A percentile compares a stretch with the other conserved stretches of the same genome.
These are phyloP conservation scores for Hibiscus syriacus DNA, from an alignment of 345 rosid genomes.

Conservation along the genomic window DNA sequence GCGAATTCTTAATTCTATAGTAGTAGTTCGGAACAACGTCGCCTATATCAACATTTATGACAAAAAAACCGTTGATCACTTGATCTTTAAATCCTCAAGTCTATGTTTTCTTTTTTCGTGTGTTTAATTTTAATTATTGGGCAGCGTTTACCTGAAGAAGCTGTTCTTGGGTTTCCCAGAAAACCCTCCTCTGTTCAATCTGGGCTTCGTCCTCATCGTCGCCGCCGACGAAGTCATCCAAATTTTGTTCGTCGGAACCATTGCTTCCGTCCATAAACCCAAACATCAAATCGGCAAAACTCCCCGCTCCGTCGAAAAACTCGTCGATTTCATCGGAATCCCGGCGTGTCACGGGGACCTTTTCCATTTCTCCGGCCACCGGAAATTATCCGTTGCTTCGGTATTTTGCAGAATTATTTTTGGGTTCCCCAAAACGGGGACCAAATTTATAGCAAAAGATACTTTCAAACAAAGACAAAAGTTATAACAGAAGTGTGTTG, in stretches of 20 bases:
- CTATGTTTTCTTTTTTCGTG: no score
- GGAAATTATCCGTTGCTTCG: not conserved
- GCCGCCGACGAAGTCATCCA: slow-evolving; percentile 9
- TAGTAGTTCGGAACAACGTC: slow-evolving; percentile 49
- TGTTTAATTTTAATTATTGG: no score
- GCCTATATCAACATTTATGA: slow-evolving; percentile 31
- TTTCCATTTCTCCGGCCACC: slow-evolving; percentile 3
- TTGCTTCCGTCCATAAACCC: slow-evolving; percentile 42
- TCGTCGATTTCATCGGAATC: slow-evolving; percentile 36
- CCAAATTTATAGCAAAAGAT: slow-evolving; percentile 14
- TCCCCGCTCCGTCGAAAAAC: slow-evolving; percentile 45
- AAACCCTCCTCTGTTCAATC: slow-evolving; percentile 40
- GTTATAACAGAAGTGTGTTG: no score
- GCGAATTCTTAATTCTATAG: slow-evolving; percentile 58
- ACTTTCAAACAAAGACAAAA: no score
- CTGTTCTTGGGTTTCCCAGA: slow-evolving; percentile 69
- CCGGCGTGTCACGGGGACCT: slow-evolving; percentile 18
- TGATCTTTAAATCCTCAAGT: not conserved
- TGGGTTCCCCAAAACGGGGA: not conserved
- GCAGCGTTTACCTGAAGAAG: slow-evolving; percentile 53
- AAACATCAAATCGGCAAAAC: slow-evolving; percentile 47
- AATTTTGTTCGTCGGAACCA: slow-evolving; percentile 21
- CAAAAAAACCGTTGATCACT: not conserved
- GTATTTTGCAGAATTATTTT: no score
- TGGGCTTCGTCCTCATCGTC: slow-evolving; percentile 23